phyloP scores from a whole-genome alignment of 2,329 filamentous ascomycete species.

The Penicillium sp. region DNA sequence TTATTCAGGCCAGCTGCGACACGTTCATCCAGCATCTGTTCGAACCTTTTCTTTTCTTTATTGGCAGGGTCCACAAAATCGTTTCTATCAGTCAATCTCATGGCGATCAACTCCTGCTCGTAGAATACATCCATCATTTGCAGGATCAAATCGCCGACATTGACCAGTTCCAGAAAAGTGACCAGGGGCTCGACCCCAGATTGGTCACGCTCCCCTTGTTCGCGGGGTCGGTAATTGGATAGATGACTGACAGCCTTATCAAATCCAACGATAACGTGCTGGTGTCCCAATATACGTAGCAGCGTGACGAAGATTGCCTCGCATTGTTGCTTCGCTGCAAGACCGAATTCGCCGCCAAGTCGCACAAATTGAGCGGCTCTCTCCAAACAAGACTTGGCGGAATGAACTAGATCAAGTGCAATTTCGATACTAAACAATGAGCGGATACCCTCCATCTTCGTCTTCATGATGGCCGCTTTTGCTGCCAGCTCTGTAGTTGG shows the following conservation, averaged over 20 bases:
- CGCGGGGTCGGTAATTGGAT: slow-evolving; percentile 84
- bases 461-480: slow-evolving; percentile 97
- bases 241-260: slow-evolving; percentile 89
- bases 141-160: slow-evolving; percentile 94
- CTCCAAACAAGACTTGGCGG: slow-evolving; percentile 83
- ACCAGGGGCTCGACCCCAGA: slow-evolving; percentile 84
- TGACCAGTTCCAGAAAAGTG: slow-evolving; percentile 94
- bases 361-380: slow-evolving; percentile 79
- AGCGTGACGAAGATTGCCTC: slow-evolving; percentile 83
- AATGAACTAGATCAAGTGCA: slow-evolving; percentile 82
- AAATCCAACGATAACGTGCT: slow-evolving; percentile 90
- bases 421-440: slow-evolving; percentile 96
- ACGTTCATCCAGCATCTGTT: slow-evolving; percentile 96
- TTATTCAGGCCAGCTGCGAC: slow-evolving; percentile 95
- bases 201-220: slow-evolving; percentile 62
- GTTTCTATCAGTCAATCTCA: slow-evolving; percentile 82
- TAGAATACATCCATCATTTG: slow-evolving; percentile 99
- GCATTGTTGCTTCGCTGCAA: slow-evolving; percentile 84
- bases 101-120: slow-evolving; percentile 83
- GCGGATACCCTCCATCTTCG: slow-evolving; percentile 88
- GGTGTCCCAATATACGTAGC: slow-evolving; percentile 77
- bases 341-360: slow-evolving; percentile 75
- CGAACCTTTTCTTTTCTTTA: slow-evolving; percentile 96
- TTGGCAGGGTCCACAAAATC: slow-evolving; percentile 91
- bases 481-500: slow-evolving; percentile 90